These are phyloP conservation scores for Geoglossum cookeanum DNA, from an alignment of 2,329 filamentous ascomycete species.

Conservation along the genomic window DNA sequence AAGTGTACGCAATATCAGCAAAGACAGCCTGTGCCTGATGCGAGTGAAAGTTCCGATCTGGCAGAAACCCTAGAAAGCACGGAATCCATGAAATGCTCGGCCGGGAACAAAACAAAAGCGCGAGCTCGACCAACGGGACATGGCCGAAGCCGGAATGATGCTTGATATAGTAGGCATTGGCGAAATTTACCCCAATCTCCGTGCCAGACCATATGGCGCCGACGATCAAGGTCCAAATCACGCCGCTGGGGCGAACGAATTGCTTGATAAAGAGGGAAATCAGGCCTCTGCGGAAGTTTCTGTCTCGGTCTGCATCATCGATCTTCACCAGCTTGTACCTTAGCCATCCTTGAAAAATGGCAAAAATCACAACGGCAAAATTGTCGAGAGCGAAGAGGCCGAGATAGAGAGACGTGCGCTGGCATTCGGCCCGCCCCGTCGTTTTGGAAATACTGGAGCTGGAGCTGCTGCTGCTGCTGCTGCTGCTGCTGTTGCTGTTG, in stretches of 20 bases:
- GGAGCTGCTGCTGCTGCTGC: too few species aligned
- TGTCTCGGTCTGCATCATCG: background rate
- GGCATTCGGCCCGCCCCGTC: too few species aligned
- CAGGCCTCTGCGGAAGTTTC: background rate
- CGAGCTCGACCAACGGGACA: background rate
- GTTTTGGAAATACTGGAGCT: too few species aligned
- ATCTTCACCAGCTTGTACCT: background rate
- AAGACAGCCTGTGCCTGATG: background rate
- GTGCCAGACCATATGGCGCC: too few species aligned
- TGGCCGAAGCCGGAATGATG: background rate
- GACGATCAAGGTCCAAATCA: too few species aligned
- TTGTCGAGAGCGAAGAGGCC: background rate
- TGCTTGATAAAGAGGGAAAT: background rate
- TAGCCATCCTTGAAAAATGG: background rate
- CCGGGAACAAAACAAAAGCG: background rate
- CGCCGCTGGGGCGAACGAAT: too few species aligned
- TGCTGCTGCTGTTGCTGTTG: too few species aligned
- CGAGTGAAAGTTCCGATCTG: background rate
- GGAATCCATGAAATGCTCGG: background rate
- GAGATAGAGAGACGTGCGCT: background rate
- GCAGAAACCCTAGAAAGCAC: background rate
- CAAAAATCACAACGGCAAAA: background rate
- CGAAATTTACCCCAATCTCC: too few species aligned
- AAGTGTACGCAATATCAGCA: background rate
- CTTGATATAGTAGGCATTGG: background rate